Evolutionary conservation across 2,329 filamentous ascomycete genomes (phyloP), one percentile per base, ranked within the genome.

Genomic region (Neonectria hederae): DNA sequence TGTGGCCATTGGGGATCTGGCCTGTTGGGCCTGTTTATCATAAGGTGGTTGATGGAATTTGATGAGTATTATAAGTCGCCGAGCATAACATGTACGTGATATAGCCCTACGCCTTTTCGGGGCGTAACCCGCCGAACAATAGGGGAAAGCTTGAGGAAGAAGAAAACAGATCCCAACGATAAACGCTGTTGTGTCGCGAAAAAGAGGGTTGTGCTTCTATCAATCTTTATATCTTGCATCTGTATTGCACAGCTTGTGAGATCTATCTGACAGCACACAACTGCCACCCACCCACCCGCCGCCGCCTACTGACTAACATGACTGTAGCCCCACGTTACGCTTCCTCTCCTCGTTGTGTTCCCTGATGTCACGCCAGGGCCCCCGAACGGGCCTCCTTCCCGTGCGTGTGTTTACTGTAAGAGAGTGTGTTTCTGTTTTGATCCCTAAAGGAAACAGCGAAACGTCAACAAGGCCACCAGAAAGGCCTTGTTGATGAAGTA

Each of bases 151-250:
- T 46, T 38, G 22, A 45, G 45, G 28, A 45, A 51, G 28, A 35
- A 45, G 38, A 30, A 21, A 48, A 21, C 48, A n/a, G n/a, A 51
- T 48, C 24, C 24, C 49, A 55, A 54, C 45, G 11, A 52, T 56
- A 45, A 38, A 38, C 46, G 35, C 45, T 52, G 45, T 32, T 53
- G 46, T 26, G 28, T 52, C 30, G 60, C 49, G n/a, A 26, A n/a
- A 54, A n/a, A 38, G 54, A 68, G 58, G 62, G 59, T 65, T 73
- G 71, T 72, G 56, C 51, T 60, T 56, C 66, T 60, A 46, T 63
- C 66, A 59, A 64, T 63, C 14, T 71, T 65, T 63, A 68, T 69
- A 71, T 72, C 72, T 65, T 72, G 68, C 72, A 73, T 72, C 59
- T 45, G 32, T 61, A 69, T 72, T 63, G 64, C 70, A 73, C 69